A percentile compares a stretch with the other conserved stretches of the same genome.
phyloP scores from a whole-genome alignment of 176 grass and related monocot species.

The Hordeum marinum region DNA sequence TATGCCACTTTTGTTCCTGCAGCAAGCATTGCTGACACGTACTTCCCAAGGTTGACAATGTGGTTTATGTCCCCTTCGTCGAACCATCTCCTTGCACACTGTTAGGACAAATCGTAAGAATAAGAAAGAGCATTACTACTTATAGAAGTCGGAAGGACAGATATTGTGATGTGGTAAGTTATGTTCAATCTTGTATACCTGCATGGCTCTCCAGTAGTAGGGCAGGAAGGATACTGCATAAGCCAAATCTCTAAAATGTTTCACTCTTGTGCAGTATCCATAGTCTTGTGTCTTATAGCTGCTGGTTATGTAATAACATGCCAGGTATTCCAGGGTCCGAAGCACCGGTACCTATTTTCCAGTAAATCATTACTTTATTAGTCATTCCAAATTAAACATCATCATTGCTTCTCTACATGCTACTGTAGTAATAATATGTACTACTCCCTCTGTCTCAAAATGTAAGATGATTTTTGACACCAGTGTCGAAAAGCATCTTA shows the following conservation, averaged over 20 bases:
- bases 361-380: slow-evolving; percentile 29
- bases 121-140: neutral
- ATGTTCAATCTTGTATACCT: slow-evolving; percentile 44
- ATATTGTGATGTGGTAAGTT: neutral
- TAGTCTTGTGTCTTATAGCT: slow-evolving; percentile 96
- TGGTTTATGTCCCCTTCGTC: slow-evolving; percentile 91
- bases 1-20: slow-evolving; percentile 86
- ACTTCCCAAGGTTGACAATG: slow-evolving; percentile 91
- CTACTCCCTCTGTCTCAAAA: too few relatives aligned
- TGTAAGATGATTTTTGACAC: neutral
- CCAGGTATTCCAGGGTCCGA: slow-evolving; percentile 81
- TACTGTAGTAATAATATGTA: neutral
- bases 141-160: slow-evolving; percentile 12
- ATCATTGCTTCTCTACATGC: slow-evolving; percentile 4
- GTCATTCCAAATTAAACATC: slow-evolving; percentile 11
- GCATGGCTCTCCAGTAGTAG: slow-evolving; percentile 99
- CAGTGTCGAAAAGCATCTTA: too few relatives aligned
- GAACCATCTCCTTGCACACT: slow-evolving; percentile 99
- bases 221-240: slow-evolving; percentile 97
- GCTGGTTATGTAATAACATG: slow-evolving; percentile 94
- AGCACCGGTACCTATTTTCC: slow-evolving; percentile 82
- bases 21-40: slow-evolving; percentile 93
- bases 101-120: slow-evolving; percentile 19
- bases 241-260: slow-evolving; percentile 86
- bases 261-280: slow-evolving; percentile 89